Evolutionary conservation across 345 rosid genomes (phyloP), one percentile per base, ranked within the genome.

Genomic region (Aquilaria yunnanensis): DNA sequence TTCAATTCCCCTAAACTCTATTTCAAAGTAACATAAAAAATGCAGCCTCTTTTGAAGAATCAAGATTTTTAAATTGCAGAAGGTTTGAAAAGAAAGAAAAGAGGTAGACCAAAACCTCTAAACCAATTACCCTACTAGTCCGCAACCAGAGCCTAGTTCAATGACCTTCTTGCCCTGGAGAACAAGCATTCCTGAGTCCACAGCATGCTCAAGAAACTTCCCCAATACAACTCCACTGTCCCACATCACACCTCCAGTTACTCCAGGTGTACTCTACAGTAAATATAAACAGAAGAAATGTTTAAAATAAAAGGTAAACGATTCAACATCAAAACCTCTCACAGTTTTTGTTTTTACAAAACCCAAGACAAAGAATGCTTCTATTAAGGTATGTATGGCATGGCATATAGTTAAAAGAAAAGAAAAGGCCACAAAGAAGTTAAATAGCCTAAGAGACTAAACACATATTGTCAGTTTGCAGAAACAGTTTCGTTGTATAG

Each of bases 231-330:
- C 82, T 14, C 96, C 98, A 79, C 96, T 85, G 59, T 89, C 98
- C 97, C 97, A 89, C 91, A 87, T 85, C 67, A 89, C 97, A 30
- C 91, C 78, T 43, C 97, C 96, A 6, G 97, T 92, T 14, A 92
- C 96, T 71, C 98, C 96, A 57, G 98, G 96, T 1, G 73, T 80
- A 47, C 69, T 71, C 92, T 88, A 74, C 56, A 77, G 59, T 6
- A 37, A 16, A 16, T 16, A 16, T 16, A 16, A 16, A 16, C 23
- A 16, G 23, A 16, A 16, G 23, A 16, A 16, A 11, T 14, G 30
- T 16, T 8, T 16, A 31, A 55, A 51, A 4, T n/a, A 51, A 51
- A 34, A 37, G 43, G 43, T 4, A 5, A 37, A 8, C 5, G 43
- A 5, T 37, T 37, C 5, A 16, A 37, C 43, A 37, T 37, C 8